Percentiles rank a stretch among this genome's conserved stretches.
phyloP scores from a whole-genome alignment of 192 early-diverging fungal genomes.

The Coemansia sp. region DNA sequence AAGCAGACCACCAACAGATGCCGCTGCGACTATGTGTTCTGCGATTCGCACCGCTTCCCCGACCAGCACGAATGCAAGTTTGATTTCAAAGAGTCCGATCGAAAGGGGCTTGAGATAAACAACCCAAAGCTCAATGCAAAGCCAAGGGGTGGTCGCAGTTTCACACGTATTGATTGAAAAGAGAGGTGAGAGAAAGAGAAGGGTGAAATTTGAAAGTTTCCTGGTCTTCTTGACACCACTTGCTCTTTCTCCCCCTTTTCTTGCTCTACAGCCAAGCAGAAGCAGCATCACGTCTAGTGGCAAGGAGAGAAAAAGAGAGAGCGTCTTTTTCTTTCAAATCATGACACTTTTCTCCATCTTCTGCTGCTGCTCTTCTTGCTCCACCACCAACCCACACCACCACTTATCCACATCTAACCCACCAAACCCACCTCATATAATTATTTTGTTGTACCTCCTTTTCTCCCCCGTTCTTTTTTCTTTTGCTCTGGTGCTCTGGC shows the following conservation, averaged over 20 bases:
- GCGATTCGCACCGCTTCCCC: slow-evolving; percentile 70
- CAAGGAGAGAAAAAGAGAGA: too few relatives aligned
- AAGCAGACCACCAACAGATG: slow-evolving; percentile 80
- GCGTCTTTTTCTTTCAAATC: too few relatives aligned
- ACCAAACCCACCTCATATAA: not conserved
- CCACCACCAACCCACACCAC: too few relatives aligned
- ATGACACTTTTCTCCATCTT: too few relatives aligned
- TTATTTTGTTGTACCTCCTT: not conserved
- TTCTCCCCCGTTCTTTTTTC: slow-evolving; percentile 3
- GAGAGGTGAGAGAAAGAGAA: not conserved
- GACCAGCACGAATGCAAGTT: slow-evolving; percentile 78
- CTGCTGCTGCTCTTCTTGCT: too few relatives aligned
- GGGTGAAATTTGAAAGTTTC: not conserved
- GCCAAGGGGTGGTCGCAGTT: slow-evolving; percentile 75
- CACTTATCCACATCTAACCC: not conserved
- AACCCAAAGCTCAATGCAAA: slow-evolving; percentile 75
- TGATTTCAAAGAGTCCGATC: slow-evolving; percentile 72
- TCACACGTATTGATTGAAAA: slow-evolving; percentile 62
- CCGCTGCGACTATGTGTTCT: slow-evolving; percentile 74
- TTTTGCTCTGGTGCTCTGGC: slow-evolving; percentile 2
- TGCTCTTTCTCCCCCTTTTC: not conserved
- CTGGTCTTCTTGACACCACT: not conserved
- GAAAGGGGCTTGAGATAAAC: slow-evolving; percentile 67
- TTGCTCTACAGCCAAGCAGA: too few relatives aligned
- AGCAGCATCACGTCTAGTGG: too few relatives aligned